phyloP scores from a whole-genome alignment of 2,329 filamentous ascomycete genomes.

The Exserohilum turcica region DNA sequence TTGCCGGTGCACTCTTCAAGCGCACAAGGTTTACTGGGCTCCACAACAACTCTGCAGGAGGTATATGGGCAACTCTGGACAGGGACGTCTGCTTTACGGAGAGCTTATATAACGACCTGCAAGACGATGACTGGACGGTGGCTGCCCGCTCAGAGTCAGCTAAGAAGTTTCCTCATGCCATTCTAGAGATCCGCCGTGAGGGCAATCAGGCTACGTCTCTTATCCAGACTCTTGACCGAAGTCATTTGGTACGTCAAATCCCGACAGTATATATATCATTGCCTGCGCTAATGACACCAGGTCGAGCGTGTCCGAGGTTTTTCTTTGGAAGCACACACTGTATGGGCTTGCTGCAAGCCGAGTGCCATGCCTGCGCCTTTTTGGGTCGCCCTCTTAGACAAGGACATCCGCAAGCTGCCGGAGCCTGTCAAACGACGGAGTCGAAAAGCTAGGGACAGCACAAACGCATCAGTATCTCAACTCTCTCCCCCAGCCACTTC shows the following conservation, averaged over 20 bases:
- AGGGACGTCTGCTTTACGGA: slow-evolving; percentile 51
- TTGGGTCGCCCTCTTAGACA: slow-evolving; percentile 55
- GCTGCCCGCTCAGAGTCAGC: slow-evolving; percentile 28
- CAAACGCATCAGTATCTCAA: slow-evolving; percentile 26
- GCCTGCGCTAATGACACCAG: slow-evolving; percentile 35
- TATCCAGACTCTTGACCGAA: slow-evolving; percentile 52
- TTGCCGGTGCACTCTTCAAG: slow-evolving; percentile 53
- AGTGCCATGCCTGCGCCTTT: slow-evolving; percentile 53
- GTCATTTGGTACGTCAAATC: slow-evolving; percentile 50
- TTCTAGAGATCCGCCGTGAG: slow-evolving; percentile 58
- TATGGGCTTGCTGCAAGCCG: slow-evolving; percentile 56
- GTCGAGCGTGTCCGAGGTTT: slow-evolving; percentile 59
- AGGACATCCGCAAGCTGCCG: slow-evolving; percentile 61
- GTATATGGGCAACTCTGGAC: slow-evolving; percentile 57
- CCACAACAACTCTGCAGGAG: slow-evolving; percentile 50
- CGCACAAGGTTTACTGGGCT: slow-evolving; percentile 57
- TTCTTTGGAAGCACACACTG: slow-evolving; percentile 59
- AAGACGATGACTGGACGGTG: slow-evolving; percentile 39
- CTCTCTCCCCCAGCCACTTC: slow-evolving; percentile 42
- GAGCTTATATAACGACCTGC: slow-evolving; percentile 33
- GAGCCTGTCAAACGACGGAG: slow-evolving; percentile 40
- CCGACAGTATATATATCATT: neutral
- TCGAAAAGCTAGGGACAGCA: slow-evolving; percentile 33
- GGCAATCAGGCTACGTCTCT: slow-evolving; percentile 48
- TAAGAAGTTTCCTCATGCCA: slow-evolving; percentile 55